Base-by-base conservation (phyloP, 805 yeast species). In the Sungouiella blattae region DNA sequence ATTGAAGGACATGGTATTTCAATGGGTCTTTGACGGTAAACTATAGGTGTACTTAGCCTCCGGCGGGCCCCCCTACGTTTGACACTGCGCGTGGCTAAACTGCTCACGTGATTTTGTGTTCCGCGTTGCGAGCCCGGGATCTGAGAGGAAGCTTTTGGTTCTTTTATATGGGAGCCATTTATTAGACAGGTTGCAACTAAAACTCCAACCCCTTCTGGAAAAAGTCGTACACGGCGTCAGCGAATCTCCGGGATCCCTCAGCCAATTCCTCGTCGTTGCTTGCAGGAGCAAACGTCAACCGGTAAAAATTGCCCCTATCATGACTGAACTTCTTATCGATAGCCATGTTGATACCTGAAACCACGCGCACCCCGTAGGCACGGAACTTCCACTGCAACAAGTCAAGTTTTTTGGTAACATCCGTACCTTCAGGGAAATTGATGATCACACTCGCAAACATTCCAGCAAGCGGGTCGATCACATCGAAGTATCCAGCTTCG, bases 1-100 rank as follows among this genome's bases (percentile, higher is more conserved):
- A 43, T 67, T 68, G 53, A 67, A 68, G 11, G 73, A 57, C 73
- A 68, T 68, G 33, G 11, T 11, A n/a, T n/a, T n/a, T n/a, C n/a
- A n/a, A n/a, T n/a, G n/a, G n/a, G n/a, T n/a, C n/a, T n/a, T n/a
- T n/a, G n/a, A n/a, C n/a, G n/a, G n/a, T n/a, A n/a, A n/a, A n/a
- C n/a, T n/a, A n/a, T n/a, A n/a, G n/a, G n/a, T n/a, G n/a, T n/a
- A n/a, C n/a, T n/a, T n/a, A n/a, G n/a, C n/a, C n/a, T n/a, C n/a
- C n/a, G n/a, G n/a, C n/a, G n/a, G n/a, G n/a, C n/a, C n/a, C n/a
- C n/a, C n/a, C n/a, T n/a, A n/a, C n/a, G n/a, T n/a, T n/a, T n/a
- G n/a, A n/a, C n/a, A n/a, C n/a, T n/a, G n/a, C n/a, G n/a, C n/a
- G n/a, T n/a, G n/a, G n/a, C n/a, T n/a, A n/a, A n/a, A n/a, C n/a